Conservation (phyloP, 2,329 filamentous ascomycete genomes). For the Cladosporium austrohemisphaericum region DNA sequence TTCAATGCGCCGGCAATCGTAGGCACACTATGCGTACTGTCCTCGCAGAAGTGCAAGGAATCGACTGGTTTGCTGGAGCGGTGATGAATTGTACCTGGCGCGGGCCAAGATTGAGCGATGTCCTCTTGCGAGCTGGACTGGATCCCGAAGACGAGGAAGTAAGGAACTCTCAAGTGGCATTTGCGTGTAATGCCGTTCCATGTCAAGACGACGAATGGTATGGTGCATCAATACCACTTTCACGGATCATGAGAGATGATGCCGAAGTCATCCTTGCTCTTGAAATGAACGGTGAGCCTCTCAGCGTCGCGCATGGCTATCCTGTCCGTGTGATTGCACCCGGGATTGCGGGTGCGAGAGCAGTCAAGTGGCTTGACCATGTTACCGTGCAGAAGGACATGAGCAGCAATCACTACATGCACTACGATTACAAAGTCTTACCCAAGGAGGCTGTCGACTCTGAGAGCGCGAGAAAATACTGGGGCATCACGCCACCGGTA, state of each 20-base stretch:
- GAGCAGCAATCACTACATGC: constrained; percentile 56
- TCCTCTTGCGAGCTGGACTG: constrained; percentile 48
- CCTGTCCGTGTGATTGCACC: constrained; percentile 61
- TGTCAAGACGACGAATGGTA: constrained; percentile 58
- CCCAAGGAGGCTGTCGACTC: constrained; percentile 49
- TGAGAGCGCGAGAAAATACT: constrained; percentile 50
- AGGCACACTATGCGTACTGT: constrained; percentile 59
- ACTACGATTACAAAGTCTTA: constrained; percentile 58
- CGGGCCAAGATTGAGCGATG: constrained; percentile 51
- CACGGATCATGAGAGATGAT: constrained; percentile 51
- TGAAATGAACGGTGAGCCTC: constrained; percentile 66
- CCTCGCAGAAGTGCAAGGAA: constrained; percentile 56
- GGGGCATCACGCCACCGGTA: constrained; percentile 56
- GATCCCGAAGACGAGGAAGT: constrained; percentile 26
- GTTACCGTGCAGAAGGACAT: constrained; percentile 53
- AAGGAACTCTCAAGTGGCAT: constrained; percentile 50
- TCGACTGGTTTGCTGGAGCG: constrained; percentile 59
- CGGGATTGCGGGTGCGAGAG: constrained; percentile 62
- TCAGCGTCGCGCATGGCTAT: constrained; percentile 63
- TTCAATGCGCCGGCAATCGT: constrained; percentile 60
- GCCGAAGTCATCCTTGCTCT: constrained; percentile 63
- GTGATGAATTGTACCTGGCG: constrained; percentile 59
- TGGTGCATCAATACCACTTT: constrained; percentile 54
- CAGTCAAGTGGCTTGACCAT: constrained; percentile 59
- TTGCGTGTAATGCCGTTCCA: constrained; percentile 51